Evolutionary conservation across 805 yeast species (phyloP), one percentile per base, ranked within the genome.

Genomic region (Saccharomycopsis selenospora): DNA sequence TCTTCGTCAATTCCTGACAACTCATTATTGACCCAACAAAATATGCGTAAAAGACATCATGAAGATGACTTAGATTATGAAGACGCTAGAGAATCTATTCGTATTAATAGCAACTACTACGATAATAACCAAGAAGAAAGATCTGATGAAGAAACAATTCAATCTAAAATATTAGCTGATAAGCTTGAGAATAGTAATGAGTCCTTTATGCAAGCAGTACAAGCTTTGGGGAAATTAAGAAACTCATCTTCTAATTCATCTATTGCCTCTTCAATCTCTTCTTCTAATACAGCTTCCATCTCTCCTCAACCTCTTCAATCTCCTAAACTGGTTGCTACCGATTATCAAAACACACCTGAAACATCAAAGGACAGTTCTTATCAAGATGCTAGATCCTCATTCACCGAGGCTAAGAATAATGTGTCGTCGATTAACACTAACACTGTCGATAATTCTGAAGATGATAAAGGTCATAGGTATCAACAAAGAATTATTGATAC

Each of bases 201-300:
- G n/a, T 28, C 29, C 17, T 36, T 49, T 18, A 42, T 51, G 47
- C 54, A 11, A 4, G 55, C 55, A 3, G 50, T 51, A 24, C 54
- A 51, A 40, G 55, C 55, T 42, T 38, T 51, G 3, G 55, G 49
- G 5, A 50, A 51, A 36, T 36, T 51, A 11, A 45, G 40, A 26
- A 48, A 49, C 33, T 48, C 55, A 1, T 45, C 49, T 4, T 40
- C 43, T 5, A 36, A n/a, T 11, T 36, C 47, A 2, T 17, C 27
- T 6, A 18, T 28, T 14, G 13, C 28, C 13, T 43, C 46, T 27
- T 38, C 46, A 17, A 40, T 45, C 18, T 27, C 45, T 11, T 36
- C 43, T 3, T 38, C 43, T 24, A 48, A 26, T 38, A 27, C 45
- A 2, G 27, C 14, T 20, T 40, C 48, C 6, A 14, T 36, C 4